phyloP scores from a whole-genome alignment of 805 yeast species.

The Sugiyamaella valdiviana region DNA sequence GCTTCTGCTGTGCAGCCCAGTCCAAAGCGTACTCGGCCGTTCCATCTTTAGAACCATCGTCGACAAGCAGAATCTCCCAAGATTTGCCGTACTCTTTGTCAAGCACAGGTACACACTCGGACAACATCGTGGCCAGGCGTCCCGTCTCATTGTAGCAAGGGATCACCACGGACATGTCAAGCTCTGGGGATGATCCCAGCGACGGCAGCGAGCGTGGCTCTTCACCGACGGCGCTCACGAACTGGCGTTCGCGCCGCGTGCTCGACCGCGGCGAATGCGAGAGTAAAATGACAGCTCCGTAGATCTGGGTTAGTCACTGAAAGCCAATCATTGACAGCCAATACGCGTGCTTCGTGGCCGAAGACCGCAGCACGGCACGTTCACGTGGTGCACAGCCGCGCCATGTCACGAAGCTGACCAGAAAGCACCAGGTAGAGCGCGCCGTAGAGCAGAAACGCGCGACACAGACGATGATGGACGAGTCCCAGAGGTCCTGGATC shows the following conservation, averaged over 20 bases:
- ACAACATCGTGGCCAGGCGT: slow-evolving; percentile 47
- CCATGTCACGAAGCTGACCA: too few relatives aligned
- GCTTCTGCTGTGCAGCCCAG: slow-evolving; percentile 43
- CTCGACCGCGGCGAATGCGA: slow-evolving; percentile 15
- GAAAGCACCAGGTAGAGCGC: too few relatives aligned
- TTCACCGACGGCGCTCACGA: neutral
- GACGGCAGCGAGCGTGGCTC: slow-evolving; percentile 6
- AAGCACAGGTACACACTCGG: slow-evolving; percentile 44
- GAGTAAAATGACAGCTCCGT: slow-evolving; percentile 9
- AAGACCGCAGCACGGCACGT: neutral
- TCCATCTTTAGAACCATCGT: slow-evolving; percentile 84
- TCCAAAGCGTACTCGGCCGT: slow-evolving; percentile 67
- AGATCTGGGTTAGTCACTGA: slow-evolving; percentile 1
- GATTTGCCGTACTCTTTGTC: slow-evolving; percentile 30
- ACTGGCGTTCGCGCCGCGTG: slow-evolving; percentile 7
- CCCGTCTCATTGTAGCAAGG: slow-evolving; percentile 90
- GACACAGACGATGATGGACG: too few relatives aligned
- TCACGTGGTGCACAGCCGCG: neutral
- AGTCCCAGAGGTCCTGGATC: too few relatives aligned
- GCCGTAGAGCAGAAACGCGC: too few relatives aligned
- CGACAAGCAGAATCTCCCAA: slow-evolving; percentile 81
- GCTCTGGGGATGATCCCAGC: slow-evolving; percentile 18
- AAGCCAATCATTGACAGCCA: too few relatives aligned
- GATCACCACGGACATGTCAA: slow-evolving; percentile 68
- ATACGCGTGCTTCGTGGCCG: too few relatives aligned